A percentile compares a stretch with the other conserved stretches of the same genome.
These are phyloP conservation scores for Myxozyma neglecta DNA, from an alignment of 805 yeast genomes.

Conservation along the genomic window DNA sequence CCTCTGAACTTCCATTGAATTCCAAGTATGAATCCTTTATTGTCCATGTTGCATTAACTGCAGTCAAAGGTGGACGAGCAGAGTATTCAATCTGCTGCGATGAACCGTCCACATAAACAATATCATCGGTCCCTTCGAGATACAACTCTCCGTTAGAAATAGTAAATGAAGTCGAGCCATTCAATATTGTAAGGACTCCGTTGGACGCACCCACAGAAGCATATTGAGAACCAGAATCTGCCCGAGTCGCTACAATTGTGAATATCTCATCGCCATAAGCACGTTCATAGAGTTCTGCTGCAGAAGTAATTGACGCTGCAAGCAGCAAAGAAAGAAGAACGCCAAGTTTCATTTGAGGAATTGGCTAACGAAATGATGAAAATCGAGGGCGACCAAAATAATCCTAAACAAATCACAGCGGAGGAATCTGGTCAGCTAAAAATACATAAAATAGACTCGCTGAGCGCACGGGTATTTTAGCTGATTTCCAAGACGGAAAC, in stretches of 20 bases:
- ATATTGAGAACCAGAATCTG: constrained; percentile 22
- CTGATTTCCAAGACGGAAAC: no score
- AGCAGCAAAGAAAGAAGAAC: not conserved
- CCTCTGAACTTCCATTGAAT: no score
- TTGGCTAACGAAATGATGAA: not conserved
- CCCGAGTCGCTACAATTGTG: constrained; percentile 17
- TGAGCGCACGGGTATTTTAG: no score
- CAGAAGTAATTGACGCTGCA: not conserved
- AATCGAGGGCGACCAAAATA: not conserved
- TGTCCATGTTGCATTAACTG: no score
- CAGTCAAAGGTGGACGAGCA: no score
- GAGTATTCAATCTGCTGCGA: no score
- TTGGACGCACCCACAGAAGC: constrained; percentile 11
- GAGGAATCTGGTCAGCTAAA: no score
- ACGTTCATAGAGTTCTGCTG: not conserved
- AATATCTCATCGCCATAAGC: constrained; percentile 6
- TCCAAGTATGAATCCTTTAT: no score
- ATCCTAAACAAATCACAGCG: no score
- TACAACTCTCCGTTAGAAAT: constrained; percentile 16
- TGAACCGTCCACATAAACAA: no score
- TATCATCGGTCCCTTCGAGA: not conserved
- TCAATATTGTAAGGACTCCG: constrained; percentile 13
- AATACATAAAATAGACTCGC: no score
- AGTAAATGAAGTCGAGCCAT: not conserved
- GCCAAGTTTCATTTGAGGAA: not conserved